Evolutionary conservation across 176 grass and related monocot species (phyloP).

Genomic region (Calamus simplicifolius): DNA sequence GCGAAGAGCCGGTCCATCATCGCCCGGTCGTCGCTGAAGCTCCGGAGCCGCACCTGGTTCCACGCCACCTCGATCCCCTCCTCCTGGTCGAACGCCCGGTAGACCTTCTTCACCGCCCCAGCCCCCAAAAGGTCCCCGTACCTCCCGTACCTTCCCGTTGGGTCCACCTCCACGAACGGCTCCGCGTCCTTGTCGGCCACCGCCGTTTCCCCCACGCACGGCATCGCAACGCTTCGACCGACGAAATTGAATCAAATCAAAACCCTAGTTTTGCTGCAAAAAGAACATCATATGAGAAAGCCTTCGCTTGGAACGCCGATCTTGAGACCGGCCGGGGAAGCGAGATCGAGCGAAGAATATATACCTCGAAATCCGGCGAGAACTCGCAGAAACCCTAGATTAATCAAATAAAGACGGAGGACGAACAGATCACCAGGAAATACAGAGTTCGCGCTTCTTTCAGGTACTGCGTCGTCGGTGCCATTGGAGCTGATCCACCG

Average conservation of each 20-base stretch:
- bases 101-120: conserved; percentile 93
- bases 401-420: conserved; percentile 3
- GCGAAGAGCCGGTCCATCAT: conserved; percentile 67
- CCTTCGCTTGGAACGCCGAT: no score
- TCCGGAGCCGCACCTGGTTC: conserved; percentile 72
- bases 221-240: conserved; percentile 4
- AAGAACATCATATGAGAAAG: no score
- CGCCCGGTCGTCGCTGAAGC: conserved; percentile 36
- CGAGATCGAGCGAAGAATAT: no score
- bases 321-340: no score
- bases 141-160: conserved; percentile 74
- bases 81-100: conserved; percentile 92
- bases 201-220: background rate
- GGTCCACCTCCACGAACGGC: conserved; percentile 87
- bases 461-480: conserved; percentile 1
- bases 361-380: no score
- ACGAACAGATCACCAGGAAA: conserved; percentile 13
- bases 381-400: no score
- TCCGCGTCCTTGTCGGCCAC: conserved; percentile 32
- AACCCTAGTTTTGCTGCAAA: background rate
- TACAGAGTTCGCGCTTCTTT: conserved; percentile 5
- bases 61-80: conserved; percentile 97
- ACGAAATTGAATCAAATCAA: background rate
- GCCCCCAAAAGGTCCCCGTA: conserved; percentile 65
- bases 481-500: background rate